phyloP scores from a whole-genome alignment of 2,329 filamentous ascomycete genomes.

The Epichloe sp. region DNA sequence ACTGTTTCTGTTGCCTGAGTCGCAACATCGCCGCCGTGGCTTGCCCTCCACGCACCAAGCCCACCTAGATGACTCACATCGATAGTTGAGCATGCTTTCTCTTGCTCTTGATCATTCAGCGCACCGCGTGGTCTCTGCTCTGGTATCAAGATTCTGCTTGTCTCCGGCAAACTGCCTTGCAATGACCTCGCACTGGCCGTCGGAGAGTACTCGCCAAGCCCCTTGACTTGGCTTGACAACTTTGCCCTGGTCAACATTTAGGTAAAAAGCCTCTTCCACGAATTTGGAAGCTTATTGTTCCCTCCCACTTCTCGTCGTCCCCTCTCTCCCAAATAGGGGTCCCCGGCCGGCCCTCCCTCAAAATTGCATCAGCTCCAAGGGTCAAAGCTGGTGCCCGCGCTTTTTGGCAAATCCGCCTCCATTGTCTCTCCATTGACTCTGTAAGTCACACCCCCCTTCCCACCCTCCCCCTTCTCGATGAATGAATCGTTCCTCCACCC shows the following conservation, averaged over 20 bases:
- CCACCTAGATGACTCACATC: too few relatives aligned
- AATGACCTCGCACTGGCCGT: not conserved
- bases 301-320: not conserved
- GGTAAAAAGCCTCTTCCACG: not conserved
- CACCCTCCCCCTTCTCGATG: not conserved
- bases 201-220: not conserved
- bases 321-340: not conserved
- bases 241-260: not conserved
- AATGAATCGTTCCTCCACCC: conserved; percentile 1
- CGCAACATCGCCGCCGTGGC: too few relatives aligned
- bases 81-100: too few relatives aligned
- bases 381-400: not conserved
- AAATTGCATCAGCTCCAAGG: conserved; percentile 2
- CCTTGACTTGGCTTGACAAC: not conserved
- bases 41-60: too few relatives aligned
- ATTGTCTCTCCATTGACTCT: not conserved
- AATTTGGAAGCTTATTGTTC: not conserved
- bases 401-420: not conserved
- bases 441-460: not conserved
- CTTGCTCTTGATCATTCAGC: too few relatives aligned
- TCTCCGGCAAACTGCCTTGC: too few relatives aligned
- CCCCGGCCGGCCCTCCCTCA: conserved; percentile 1
- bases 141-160: not conserved
- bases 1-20: too few relatives aligned
- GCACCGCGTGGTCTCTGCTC: not conserved